Evolutionary conservation across 371 early-diverging fungal genomes (phyloP), one percentile per base, ranked within the genome.

Genomic region (Chytridium lagenaria): DNA sequence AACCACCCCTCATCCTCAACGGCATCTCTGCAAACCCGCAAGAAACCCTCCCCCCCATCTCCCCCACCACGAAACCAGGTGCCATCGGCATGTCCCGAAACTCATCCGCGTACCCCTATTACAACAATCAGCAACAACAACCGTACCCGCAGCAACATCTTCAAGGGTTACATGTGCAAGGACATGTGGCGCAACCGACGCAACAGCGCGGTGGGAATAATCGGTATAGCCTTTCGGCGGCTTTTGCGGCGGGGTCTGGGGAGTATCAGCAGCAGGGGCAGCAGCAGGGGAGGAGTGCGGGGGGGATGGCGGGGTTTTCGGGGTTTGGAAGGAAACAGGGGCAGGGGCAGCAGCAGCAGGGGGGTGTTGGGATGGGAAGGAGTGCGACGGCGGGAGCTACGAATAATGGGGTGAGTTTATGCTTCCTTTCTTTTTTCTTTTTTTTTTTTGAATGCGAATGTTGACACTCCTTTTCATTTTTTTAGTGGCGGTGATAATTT

Each of bases 311-410:
- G 10, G 57, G 57, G 57, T 55, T 55, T 30, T 55, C 57, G 57
- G 57, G 57, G 57, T 55, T 55, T 55, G 57, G 57, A 23, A 55
- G 57, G 57, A 55, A 55, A 30, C 57, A 55, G 57, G 26, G 30
- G 26, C 26, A 30, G 57, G 57, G 57, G 23, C 57, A 55, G 57
- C 15, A 23, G 10, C 30, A 19, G 57, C 15, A 23, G 57, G 22
- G 30, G 7, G 57, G 57, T 15, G 57, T 55, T 19, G 57, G 57
- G 57, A 55, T 55, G 57, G 57, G 26, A 23, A 55, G 57, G 57
- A 30, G 57, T 26, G 30, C 22, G 7, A 55, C 57, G 26, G 57
- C 30, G 7, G 30, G 57, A 10, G 57, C 26, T 19, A 26, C 16
- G 26, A 10, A 26, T 7, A 55, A 26, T 55, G 57, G 57, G 57